phyloP scores from a whole-genome alignment of 495 filamentous ascomycete genomes.

The Cercophora scortea region DNA sequence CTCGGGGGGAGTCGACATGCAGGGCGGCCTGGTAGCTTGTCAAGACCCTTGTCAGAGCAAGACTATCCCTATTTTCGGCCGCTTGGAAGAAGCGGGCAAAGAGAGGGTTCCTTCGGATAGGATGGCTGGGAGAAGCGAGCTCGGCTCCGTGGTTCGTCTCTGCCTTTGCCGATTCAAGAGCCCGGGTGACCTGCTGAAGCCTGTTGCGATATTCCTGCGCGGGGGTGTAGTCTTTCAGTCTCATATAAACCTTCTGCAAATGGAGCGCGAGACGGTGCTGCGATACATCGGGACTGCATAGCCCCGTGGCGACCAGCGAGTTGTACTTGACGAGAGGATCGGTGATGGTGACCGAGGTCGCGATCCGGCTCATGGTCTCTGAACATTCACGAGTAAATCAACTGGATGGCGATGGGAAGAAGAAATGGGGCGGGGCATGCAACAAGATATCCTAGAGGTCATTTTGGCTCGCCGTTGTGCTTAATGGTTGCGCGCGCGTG shows the following conservation, averaged over 20 bases:
- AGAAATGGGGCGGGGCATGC: no score
- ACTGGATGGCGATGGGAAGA: no score
- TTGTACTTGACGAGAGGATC: slow-evolving; percentile 65
- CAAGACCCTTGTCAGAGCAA: slow-evolving; percentile 52
- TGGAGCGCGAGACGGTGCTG: slow-evolving; percentile 61
- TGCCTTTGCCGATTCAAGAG: slow-evolving; percentile 26
- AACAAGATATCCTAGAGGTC: no score
- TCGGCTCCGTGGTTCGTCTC: slow-evolving; percentile 6
- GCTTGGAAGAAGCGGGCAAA: slow-evolving; percentile 35
- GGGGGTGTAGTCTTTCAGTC: slow-evolving; percentile 62
- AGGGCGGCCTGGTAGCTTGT: slow-evolving; percentile 57
- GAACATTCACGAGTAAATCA: background rate
- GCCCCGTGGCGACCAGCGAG: slow-evolving; percentile 50
- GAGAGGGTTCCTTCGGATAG: slow-evolving; percentile 42
- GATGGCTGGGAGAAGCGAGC: slow-evolving; percentile 36
- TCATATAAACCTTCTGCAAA: slow-evolving; percentile 58
- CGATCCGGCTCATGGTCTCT: slow-evolving; percentile 21
- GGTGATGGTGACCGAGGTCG: slow-evolving; percentile 52
- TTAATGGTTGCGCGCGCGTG: no score
- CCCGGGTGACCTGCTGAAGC: slow-evolving; percentile 41
- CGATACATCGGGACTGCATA: slow-evolving; percentile 53
- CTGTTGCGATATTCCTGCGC: slow-evolving; percentile 50
- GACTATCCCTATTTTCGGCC: slow-evolving; percentile 33
- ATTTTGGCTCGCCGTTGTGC: no score
- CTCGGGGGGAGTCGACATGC: slow-evolving; percentile 52